A percentile compares a stretch with the other conserved stretches of the same genome.
Conservation (phyloP, 352 stramenopile genomes). For the Phytophthora palmivora region DNA sequence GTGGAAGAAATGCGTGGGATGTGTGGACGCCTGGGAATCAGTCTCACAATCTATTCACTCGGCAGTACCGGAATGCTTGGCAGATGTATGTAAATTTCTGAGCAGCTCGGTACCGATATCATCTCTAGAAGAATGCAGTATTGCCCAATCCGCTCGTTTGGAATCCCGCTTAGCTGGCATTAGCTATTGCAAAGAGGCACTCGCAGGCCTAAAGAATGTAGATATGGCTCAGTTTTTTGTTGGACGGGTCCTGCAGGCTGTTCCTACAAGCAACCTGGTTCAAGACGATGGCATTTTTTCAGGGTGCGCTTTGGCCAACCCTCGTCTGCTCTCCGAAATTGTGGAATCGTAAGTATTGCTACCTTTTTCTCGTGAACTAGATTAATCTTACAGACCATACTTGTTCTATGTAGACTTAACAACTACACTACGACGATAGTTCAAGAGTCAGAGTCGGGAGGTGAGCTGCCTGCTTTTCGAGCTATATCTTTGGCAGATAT, state of each 20-base stretch:
- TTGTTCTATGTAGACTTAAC: constrained; percentile 15
- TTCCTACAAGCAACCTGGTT: constrained; percentile 32
- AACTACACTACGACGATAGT: constrained; percentile 28
- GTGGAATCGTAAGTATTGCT: constrained; percentile 25
- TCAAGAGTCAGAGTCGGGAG: constrained; percentile 3
- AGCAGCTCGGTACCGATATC: constrained; percentile 31
- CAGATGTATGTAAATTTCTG: constrained; percentile 43
- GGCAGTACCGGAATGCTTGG: constrained; percentile 7
- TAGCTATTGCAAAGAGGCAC: constrained; percentile 30
- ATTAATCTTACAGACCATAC: background rate
- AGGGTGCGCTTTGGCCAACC: constrained; percentile 33
- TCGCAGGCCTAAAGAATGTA: constrained; percentile 26
- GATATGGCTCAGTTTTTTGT: constrained; percentile 46
- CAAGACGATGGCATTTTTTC: constrained; percentile 42
- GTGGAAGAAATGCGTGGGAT: constrained; percentile 31
- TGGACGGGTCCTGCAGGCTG: constrained; percentile 38
- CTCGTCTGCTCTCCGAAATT: constrained; percentile 27
- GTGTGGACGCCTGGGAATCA: constrained; percentile 12
- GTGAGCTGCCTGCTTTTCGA: constrained; percentile 16
- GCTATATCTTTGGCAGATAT: constrained; percentile 37
- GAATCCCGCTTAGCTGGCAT: constrained; percentile 46
- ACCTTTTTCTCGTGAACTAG: background rate
- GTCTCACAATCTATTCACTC: constrained; percentile 4
- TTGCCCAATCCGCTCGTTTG: constrained; percentile 43
- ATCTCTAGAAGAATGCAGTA: constrained; percentile 34